Evolutionary conservation across 352 stramenopile species (phyloP).

Genomic region (Phytophthora pinifolia): DNA sequence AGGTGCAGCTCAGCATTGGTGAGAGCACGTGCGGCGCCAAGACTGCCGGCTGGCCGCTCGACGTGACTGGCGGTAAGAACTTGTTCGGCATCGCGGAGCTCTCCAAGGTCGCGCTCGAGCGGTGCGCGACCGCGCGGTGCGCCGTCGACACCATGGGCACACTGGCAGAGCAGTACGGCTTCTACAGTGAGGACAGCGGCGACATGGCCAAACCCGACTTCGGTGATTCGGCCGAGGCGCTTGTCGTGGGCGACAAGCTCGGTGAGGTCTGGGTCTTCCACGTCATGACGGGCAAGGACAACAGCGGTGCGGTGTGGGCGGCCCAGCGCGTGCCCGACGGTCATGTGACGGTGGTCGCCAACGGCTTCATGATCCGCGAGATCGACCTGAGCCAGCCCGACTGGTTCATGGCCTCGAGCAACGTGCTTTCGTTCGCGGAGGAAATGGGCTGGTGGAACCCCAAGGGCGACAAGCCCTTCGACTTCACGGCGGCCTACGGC

Average conservation of each 20-base stretch:
- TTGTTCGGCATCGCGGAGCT: constrained; percentile 91
- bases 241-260: constrained; percentile 85
- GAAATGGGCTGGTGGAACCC: constrained; percentile 88
- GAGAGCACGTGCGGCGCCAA: constrained; percentile 93
- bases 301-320: constrained; percentile 90
- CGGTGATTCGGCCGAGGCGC: constrained; percentile 77
- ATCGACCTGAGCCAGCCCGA: constrained; percentile 77
- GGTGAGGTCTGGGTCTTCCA: constrained; percentile 95
- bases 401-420: constrained; percentile 88
- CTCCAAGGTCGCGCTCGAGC: constrained; percentile 90
- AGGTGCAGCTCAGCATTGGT: constrained; percentile 92
- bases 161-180: constrained; percentile 91
- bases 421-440: constrained; percentile 82
- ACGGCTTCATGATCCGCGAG: constrained; percentile 93
- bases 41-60: constrained; percentile 69
- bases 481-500: constrained; percentile 76
- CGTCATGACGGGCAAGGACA: constrained; percentile 88
- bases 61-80: constrained; percentile 74
- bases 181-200: constrained; percentile 92
- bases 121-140: constrained; percentile 79
- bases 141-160: constrained; percentile 91
- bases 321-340: constrained; percentile 91
- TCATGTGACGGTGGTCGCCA: constrained; percentile 90
- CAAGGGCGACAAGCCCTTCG: constrained; percentile 42
- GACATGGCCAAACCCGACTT: constrained; percentile 57